Conservation (phyloP, 345 rosid genomes). For the Anastatica hierochuntica region DNA sequence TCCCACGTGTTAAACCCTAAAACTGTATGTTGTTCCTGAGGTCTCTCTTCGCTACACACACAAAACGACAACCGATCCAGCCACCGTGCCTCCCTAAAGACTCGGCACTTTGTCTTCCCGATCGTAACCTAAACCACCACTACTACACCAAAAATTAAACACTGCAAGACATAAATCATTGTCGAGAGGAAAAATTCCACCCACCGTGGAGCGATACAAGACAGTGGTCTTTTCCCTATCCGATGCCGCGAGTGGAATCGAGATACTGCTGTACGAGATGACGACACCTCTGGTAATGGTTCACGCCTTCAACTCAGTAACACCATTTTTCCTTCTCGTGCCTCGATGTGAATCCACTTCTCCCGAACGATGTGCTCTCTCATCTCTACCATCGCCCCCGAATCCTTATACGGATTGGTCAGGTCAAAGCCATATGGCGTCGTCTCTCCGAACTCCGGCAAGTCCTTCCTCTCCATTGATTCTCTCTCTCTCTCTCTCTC, state of each 20-base stretch:
- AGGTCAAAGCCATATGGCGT: slow-evolving; percentile 97
- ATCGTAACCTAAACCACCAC: too few relatives aligned
- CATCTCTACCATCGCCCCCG: slow-evolving; percentile 98
- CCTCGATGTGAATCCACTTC: slow-evolving; percentile 96
- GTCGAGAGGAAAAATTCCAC: background rate
- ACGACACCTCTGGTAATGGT: slow-evolving; percentile 96
- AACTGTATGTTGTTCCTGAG: too few relatives aligned
- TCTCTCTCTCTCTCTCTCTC: too few relatives aligned
- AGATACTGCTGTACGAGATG: slow-evolving; percentile 87
- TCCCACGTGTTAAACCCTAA: too few relatives aligned
- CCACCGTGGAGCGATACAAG: slow-evolving; percentile 82
- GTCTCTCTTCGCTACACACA: too few relatives aligned
- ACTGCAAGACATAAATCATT: background rate
- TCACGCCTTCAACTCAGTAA: slow-evolving; percentile 94
- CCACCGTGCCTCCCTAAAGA: too few relatives aligned
- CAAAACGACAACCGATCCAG: too few relatives aligned
- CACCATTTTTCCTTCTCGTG: slow-evolving; percentile 89
- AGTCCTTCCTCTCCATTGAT: slow-evolving; percentile 87
- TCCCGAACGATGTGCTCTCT: slow-evolving; percentile 90
- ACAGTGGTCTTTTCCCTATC: slow-evolving; percentile 98
- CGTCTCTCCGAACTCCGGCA: slow-evolving; percentile 82
- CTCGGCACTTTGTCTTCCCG: too few relatives aligned
- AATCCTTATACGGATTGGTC: slow-evolving; percentile 76
- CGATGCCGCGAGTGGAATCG: slow-evolving; percentile 93
- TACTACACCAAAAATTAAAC: too few relatives aligned